phyloP scores from a whole-genome alignment of 2,329 filamentous ascomycete species.

The Zymoseptoria ardabiliae region DNA sequence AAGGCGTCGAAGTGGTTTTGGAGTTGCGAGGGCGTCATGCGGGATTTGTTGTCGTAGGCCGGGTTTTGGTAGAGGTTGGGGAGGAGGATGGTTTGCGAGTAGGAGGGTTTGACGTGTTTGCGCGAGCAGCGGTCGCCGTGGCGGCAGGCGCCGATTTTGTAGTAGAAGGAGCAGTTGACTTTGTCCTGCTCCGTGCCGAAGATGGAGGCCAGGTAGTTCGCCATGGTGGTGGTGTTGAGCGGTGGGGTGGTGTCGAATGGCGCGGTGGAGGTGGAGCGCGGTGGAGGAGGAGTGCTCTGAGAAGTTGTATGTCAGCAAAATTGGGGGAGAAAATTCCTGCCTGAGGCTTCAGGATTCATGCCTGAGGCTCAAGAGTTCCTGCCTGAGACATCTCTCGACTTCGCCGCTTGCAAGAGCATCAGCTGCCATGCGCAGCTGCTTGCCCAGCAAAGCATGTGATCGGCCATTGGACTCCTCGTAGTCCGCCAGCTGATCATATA shows the following conservation, averaged over 20 bases:
- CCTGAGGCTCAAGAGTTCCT: too few species aligned
- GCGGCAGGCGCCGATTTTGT: conserved; percentile 98
- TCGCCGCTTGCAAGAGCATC: too few species aligned
- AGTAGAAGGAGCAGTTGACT: conserved; percentile 99
- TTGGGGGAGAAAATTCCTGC: too few species aligned
- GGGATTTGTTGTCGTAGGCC: conserved; percentile 69
- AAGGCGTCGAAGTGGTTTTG: conserved; percentile 99
- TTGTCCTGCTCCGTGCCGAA: conserved; percentile 99
- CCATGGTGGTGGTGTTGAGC: conserved; percentile 11
- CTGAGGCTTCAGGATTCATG: too few species aligned
- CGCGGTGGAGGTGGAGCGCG: not conserved
- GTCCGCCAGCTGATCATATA: too few species aligned
- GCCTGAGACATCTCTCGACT: too few species aligned
- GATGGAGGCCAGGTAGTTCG: conserved; percentile 71
- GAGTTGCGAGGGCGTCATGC: conserved; percentile 92
- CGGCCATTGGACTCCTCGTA: too few species aligned
- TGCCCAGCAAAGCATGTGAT: too few species aligned
- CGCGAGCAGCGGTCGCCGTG: conserved; percentile 97
- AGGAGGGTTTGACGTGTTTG: conserved; percentile 98
- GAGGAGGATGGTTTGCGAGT: conserved; percentile 94
- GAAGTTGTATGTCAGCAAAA: too few species aligned
- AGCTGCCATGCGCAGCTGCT: too few species aligned
- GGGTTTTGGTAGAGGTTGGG: conserved; percentile 99
- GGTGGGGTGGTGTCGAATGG: not conserved
- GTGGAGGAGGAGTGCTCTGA: too few species aligned